phyloP scores from a whole-genome alignment of 371 early-diverging fungal genomes.

The Syncephalis plumigaleata region DNA sequence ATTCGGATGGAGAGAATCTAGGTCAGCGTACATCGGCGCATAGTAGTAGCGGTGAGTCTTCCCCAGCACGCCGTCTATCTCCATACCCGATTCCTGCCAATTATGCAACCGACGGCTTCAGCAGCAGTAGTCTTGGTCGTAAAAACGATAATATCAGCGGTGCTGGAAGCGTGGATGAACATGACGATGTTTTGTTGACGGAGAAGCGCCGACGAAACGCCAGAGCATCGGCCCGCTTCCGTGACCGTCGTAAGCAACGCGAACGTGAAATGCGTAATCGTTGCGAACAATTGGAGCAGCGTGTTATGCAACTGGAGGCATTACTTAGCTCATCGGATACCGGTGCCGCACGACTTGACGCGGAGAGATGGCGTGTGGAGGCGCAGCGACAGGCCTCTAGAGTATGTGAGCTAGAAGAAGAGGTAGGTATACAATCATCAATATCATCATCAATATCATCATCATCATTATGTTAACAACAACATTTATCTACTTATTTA shows the following conservation, averaged over 20 bases:
- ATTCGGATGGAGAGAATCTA: too few species aligned
- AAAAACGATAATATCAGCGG: neutral
- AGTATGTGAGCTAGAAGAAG: constrained; percentile 5
- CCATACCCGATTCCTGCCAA: too few species aligned
- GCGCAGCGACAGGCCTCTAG: neutral
- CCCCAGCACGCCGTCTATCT: too few species aligned
- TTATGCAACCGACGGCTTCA: too few species aligned
- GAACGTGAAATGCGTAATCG: constrained; percentile 27
- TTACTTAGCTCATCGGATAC: constrained; percentile 4
- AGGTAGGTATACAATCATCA: constrained; percentile 3
- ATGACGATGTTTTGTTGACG: constrained; percentile 20
- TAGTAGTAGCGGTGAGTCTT: too few species aligned
- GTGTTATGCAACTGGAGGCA: constrained; percentile 18
- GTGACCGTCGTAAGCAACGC: constrained; percentile 36
- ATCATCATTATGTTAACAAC: too few species aligned
- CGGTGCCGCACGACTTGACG: constrained; percentile 6
- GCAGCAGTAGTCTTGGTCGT: too few species aligned
- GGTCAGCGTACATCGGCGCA: too few species aligned
- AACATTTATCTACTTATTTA: too few species aligned
- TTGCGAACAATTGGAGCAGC: constrained; percentile 26
- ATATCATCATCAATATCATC: too few species aligned
- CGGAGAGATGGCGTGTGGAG: constrained; percentile 2
- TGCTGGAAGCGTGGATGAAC: neutral
- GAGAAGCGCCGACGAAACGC: constrained; percentile 39
- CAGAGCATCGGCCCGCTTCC: constrained; percentile 30